These are phyloP conservation scores for Jimgerdemannia lactiflua DNA, from an alignment of 192 early-diverging fungal species.

Conservation along the genomic window DNA sequence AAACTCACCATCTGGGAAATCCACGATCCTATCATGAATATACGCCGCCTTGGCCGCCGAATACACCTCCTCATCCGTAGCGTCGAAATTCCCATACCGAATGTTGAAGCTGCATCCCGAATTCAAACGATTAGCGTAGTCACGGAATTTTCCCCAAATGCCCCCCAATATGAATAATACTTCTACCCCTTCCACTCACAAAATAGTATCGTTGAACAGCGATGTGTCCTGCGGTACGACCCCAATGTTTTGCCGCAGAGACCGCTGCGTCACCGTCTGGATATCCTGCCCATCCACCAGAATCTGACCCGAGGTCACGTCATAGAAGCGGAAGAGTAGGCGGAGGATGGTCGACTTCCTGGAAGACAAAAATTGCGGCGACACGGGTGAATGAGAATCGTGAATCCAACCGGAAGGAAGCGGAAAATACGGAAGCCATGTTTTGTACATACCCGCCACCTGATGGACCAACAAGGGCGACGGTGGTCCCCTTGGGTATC, in stretches of 20 bases:
- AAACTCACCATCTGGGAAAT: constrained; percentile 67
- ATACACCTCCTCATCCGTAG: constrained; percentile 66
- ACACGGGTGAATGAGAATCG: too few relatives aligned
- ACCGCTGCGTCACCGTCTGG: constrained; percentile 57
- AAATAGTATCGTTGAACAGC: constrained; percentile 93
- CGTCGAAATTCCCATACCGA: constrained; percentile 72
- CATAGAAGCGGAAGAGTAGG: constrained; percentile 91
- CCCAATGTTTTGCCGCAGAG: constrained; percentile 80
- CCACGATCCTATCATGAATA: constrained; percentile 74
- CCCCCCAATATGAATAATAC: too few relatives aligned
- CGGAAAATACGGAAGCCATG: neutral
- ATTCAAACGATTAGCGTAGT: too few relatives aligned
- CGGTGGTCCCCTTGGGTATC: constrained; percentile 67
- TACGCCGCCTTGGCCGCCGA: constrained; percentile 72
- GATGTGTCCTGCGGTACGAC: constrained; percentile 97
- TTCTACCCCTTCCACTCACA: constrained; percentile 34
- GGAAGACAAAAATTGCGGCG: neutral
- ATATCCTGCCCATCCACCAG: constrained; percentile 86
- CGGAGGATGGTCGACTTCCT: constrained; percentile 75
- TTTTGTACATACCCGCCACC: constrained; percentile 51
- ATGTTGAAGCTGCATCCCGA: constrained; percentile 60
- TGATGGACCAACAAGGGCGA: constrained; percentile 77
- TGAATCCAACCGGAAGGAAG: too few relatives aligned
- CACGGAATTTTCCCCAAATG: too few relatives aligned
- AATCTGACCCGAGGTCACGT: constrained; percentile 77